Evolutionary conservation across 768 basidiomycete species (phyloP), one percentile per base, ranked within the genome.

Genomic region (Lactifluus rugatus): DNA sequence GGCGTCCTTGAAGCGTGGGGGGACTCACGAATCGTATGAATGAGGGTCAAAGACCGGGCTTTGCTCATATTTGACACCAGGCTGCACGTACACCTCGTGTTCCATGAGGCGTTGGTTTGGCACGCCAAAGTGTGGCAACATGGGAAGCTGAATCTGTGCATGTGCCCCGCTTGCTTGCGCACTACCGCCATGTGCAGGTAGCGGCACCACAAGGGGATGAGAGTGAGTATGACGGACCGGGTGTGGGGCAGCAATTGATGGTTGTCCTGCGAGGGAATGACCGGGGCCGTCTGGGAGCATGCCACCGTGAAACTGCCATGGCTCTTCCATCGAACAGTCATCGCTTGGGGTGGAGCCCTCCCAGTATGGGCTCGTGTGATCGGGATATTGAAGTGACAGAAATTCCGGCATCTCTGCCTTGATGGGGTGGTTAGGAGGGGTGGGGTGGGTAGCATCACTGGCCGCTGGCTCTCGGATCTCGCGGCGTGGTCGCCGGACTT

Each of bases 341-440:
- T 63, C 60, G 41, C 60, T 62, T 0, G 62, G 62, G 16, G 62
- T 63, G 2, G 62, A 63, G 23, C 50, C 58, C 23, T 63, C 62
- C 62, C 62, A 63, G 31, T 49, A 56, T 17, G 59, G 25, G 14
- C 52, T 56, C 23, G 52, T 26, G 37, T 60, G 58, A 17, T 61
- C 58, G 21, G 45, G n/a, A 28, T 56, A 61, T 2, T 61, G 62
- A 21, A 61, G 41, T 7, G 60, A 48, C 26, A 58, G 14, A n/a
- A 61, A 50, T 39, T 52, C 48, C 4, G 54, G 53, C 7, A 48
- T 42, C 26, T 61, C 62, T 54, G 54, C 48, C 26, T 62, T 56
- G 37, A 61, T 61, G n/a, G 44, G 16, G 28, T 39, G 54, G 34
- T 19, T n/a, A 2, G 28, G 26, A 28, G 54, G 48, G 11, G 58